Evolutionary conservation across 306 rosid genomes (phyloP).

Genomic region (Quercus robur): DNA sequence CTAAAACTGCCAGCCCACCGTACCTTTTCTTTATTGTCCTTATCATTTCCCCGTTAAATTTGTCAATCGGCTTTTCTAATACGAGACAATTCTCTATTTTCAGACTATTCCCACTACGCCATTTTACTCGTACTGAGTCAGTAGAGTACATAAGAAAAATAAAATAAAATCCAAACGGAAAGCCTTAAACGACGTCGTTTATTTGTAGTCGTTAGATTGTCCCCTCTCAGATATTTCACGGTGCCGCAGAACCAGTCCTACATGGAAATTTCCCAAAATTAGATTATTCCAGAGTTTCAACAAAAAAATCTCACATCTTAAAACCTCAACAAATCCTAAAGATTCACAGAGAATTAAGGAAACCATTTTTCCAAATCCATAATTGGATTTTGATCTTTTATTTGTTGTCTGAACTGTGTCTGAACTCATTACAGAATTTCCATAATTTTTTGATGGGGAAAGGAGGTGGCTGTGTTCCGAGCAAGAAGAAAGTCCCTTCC

Average conservation of each 20-base stretch:
- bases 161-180: too few relatives aligned
- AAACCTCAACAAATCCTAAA: not conserved
- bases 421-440: not conserved
- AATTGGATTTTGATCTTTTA: not conserved
- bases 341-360: not conserved
- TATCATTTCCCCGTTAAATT: too few relatives aligned
- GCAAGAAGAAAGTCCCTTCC: slow-evolving; percentile 68
- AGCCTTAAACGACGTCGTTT: too few relatives aligned
- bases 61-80: too few relatives aligned
- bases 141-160: too few relatives aligned
- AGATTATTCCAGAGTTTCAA: not conserved
- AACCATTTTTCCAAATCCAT: not conserved
- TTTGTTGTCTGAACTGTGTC: not conserved
- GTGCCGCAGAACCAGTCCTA: not conserved
- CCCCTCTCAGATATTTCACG: too few relatives aligned
- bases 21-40: too few relatives aligned
- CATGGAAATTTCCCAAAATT: slow-evolving; percentile 9
- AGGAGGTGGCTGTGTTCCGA: slow-evolving; percentile 92
- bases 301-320: not conserved
- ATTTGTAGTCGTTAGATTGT: too few relatives aligned
- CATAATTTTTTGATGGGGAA: slow-evolving; percentile 59
- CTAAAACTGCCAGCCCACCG: too few relatives aligned
- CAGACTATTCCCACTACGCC: too few relatives aligned
- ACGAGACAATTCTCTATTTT: too few relatives aligned
- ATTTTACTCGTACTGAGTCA: too few relatives aligned